Conservation (phyloP, 768 basidiomycete species). For the Leccinum subgranulosum region DNA sequence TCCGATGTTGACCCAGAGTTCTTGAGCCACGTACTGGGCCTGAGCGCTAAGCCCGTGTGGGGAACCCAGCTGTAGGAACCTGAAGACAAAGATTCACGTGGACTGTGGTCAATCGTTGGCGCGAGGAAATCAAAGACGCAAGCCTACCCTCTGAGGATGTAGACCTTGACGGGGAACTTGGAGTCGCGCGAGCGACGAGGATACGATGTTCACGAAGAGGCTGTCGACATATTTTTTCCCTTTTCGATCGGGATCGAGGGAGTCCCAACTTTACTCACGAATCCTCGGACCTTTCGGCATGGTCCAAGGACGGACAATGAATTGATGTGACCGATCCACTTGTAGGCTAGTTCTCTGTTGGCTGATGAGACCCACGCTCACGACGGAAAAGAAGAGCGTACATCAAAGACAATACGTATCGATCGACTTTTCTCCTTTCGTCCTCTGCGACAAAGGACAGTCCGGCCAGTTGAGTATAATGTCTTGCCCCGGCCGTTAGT, state of each 20-base stretch:
- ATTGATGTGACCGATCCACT: conserved; percentile 27
- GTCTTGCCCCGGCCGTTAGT: conserved; percentile 38
- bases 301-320: conserved; percentile 29
- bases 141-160: conserved; percentile 72
- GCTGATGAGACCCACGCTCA: conserved; percentile 1
- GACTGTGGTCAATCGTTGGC: background rate
- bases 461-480: conserved; percentile 51
- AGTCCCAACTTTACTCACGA: conserved; percentile 38
- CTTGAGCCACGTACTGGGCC: conserved; percentile 64
- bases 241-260: background rate
- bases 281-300: conserved; percentile 50
- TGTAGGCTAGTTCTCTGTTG: conserved; percentile 25
- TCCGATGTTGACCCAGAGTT: conserved; percentile 73
- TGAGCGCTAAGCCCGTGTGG: conserved; percentile 60
- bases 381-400: conserved; percentile 24
- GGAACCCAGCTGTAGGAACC: conserved; percentile 77
- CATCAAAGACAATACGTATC: conserved; percentile 58
- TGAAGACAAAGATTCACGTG: conserved; percentile 22
- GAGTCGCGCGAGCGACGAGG: conserved; percentile 39
- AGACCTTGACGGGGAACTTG: conserved; percentile 64
- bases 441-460: conserved; percentile 53
- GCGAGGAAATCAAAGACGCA: background rate
- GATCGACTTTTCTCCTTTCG: conserved; percentile 46
- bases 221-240: conserved; percentile 30
- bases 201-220: conserved; percentile 62